These are phyloP conservation scores for Erodium maritimum DNA, from an alignment of 345 rosid genomes.

Conservation along the genomic window DNA sequence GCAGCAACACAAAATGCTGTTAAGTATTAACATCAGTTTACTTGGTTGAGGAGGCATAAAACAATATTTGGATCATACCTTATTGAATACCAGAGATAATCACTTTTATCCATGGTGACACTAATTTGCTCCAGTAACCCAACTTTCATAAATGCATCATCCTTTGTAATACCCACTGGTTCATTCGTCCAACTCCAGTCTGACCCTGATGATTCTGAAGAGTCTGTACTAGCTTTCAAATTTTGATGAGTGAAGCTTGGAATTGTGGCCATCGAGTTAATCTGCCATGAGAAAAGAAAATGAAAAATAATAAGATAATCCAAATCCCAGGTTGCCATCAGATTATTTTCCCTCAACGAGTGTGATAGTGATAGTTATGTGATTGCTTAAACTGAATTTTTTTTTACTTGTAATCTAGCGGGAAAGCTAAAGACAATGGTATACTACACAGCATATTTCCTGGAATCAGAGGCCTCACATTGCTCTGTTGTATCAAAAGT, in stretches of 20 bases:
- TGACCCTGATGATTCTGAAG: conserved; percentile 34
- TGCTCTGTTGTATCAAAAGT: too few relatives aligned
- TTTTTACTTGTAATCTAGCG: too few relatives aligned
- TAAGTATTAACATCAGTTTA: not conserved
- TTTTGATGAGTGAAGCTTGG: conserved; percentile 40
- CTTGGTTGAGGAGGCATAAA: conserved; percentile 8
- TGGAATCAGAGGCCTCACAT: too few relatives aligned
- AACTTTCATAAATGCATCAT: conserved; percentile 39
- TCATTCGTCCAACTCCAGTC: conserved; percentile 73
- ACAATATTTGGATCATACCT: conserved; percentile 27
- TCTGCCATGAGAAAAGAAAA: conserved; percentile 26
- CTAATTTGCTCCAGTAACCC: conserved; percentile 83
- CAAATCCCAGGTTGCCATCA: not conserved
- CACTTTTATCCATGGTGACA: conserved; percentile 77
- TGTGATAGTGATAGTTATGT: too few relatives aligned
- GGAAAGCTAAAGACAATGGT: too few relatives aligned
- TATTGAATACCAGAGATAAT: conserved; percentile 85
- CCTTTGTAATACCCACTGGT: conserved; percentile 73
- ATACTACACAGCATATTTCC: too few relatives aligned
- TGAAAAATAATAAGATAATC: conserved; percentile 1
- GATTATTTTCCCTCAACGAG: too few relatives aligned
- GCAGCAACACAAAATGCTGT: not conserved
- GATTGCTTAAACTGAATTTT: too few relatives aligned
- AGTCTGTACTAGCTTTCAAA: conserved; percentile 27
- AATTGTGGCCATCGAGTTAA: conserved; percentile 49